These are phyloP conservation scores for Penicillium diatomitis DNA, from an alignment of 495 filamentous ascomycete genomes.

Conservation along the genomic window DNA sequence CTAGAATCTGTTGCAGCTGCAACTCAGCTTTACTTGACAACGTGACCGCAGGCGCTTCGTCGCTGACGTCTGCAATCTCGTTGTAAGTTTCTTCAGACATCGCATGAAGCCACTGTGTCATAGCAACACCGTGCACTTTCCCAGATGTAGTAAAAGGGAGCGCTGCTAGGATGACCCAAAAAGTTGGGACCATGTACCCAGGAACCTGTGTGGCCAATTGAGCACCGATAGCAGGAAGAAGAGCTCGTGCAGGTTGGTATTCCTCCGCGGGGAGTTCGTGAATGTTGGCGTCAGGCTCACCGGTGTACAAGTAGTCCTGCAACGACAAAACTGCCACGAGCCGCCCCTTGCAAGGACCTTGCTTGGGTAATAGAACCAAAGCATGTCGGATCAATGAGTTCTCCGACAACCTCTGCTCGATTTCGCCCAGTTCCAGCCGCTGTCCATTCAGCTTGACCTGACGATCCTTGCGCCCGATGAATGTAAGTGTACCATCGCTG, in stretches of 20 bases:
- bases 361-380: background rate
- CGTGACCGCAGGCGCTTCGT: background rate
- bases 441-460: conserved; percentile 6
- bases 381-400: background rate
- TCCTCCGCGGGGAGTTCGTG: background rate
- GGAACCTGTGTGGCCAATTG: background rate
- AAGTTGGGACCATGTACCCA: background rate
- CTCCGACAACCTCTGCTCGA: background rate
- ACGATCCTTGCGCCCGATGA: conserved; percentile 3
- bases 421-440: conserved; percentile 2
- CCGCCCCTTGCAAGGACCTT: background rate
- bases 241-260: background rate
- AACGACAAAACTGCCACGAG: background rate
- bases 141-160: background rate
- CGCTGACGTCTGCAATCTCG: background rate
- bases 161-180: background rate
- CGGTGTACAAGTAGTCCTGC: background rate
- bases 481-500: background rate
- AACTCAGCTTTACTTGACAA: background rate
- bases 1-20: background rate
- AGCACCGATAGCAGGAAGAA: background rate
- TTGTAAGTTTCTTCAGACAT: background rate
- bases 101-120: background rate
- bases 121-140: background rate
- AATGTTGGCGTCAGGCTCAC: background rate